phyloP scores from a whole-genome alignment of 441 rosid genomes.

The Adansonia madagascariensis region DNA sequence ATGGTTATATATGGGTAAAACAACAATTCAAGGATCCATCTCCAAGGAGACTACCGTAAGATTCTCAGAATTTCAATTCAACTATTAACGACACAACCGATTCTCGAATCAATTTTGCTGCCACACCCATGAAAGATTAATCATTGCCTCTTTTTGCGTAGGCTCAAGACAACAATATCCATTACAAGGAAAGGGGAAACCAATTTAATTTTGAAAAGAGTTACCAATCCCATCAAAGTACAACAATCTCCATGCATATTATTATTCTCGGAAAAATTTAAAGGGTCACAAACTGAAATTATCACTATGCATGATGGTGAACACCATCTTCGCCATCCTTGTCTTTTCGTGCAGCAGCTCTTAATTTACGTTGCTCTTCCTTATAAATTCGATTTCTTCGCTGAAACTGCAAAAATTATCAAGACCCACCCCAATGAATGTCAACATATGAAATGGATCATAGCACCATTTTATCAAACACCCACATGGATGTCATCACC shows the following conservation, averaged over 20 bases:
- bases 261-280: slow-evolving; percentile 39
- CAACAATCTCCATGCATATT: slow-evolving; percentile 34
- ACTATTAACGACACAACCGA: not conserved
- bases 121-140: not conserved
- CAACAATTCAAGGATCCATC: not conserved
- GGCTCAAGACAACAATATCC: slow-evolving; percentile 22
- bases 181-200: slow-evolving; percentile 31
- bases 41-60: not conserved
- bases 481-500: not conserved
- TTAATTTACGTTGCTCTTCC: slow-evolving; percentile 91
- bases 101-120: not conserved
- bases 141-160: slow-evolving; percentile 28
- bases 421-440: not conserved
- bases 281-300: slow-evolving; percentile 23
- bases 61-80: not conserved
- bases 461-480: not conserved
- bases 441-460: not conserved
- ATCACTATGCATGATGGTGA: slow-evolving; percentile 48
- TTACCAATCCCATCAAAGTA: slow-evolving; percentile 28
- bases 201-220: slow-evolving; percentile 23
- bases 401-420: slow-evolving; percentile 60
- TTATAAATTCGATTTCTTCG: slow-evolving; percentile 92
- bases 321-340: slow-evolving; percentile 51
- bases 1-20: no score
- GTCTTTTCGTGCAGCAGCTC: slow-evolving; percentile 71